A percentile compares a stretch with the other conserved stretches of the same genome.
phyloP scores from a whole-genome alignment of 2,329 filamentous ascomycete species.

The Zopfia rhizophila region DNA sequence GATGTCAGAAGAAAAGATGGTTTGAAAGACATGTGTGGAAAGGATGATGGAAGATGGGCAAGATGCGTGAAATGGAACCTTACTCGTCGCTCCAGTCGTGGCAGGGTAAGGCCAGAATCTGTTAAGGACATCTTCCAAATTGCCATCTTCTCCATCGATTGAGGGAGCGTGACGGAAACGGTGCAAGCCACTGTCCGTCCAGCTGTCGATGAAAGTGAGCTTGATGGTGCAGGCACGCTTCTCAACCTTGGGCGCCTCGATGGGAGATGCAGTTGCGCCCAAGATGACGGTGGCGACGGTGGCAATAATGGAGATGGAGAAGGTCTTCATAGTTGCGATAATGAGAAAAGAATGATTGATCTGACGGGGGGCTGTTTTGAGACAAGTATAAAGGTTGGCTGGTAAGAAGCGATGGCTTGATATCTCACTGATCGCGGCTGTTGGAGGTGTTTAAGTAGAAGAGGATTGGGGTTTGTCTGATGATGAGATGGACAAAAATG shows the following conservation, averaged over 20 bases:
- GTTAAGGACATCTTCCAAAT: too few species aligned
- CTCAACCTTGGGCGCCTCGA: background rate
- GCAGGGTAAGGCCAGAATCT: too few species aligned
- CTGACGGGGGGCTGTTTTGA: too few species aligned
- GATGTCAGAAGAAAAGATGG: background rate
- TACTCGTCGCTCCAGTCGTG: background rate
- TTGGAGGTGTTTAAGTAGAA: too few species aligned
- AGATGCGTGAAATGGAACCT: background rate
- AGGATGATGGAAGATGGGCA: background rate
- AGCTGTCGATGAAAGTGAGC: background rate
- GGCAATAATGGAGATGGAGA: background rate
- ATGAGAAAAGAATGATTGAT: too few species aligned
- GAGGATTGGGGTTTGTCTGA: too few species aligned
- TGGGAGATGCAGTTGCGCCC: background rate
- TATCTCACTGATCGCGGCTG: too few species aligned
- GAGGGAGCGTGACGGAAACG: background rate
- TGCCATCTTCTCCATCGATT: too few species aligned
- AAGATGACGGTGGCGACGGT: background rate
- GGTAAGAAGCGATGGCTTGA: too few species aligned
- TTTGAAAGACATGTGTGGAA: background rate
- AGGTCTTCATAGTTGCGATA: background rate
- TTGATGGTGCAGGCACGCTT: constrained; percentile 1
- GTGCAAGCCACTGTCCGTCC: background rate
- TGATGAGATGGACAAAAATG: too few species aligned
- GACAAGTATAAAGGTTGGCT: too few species aligned